Base-by-base conservation (phyloP, 2,329 filamentous ascomycete species). In the Trichoderma semiorbis region DNA sequence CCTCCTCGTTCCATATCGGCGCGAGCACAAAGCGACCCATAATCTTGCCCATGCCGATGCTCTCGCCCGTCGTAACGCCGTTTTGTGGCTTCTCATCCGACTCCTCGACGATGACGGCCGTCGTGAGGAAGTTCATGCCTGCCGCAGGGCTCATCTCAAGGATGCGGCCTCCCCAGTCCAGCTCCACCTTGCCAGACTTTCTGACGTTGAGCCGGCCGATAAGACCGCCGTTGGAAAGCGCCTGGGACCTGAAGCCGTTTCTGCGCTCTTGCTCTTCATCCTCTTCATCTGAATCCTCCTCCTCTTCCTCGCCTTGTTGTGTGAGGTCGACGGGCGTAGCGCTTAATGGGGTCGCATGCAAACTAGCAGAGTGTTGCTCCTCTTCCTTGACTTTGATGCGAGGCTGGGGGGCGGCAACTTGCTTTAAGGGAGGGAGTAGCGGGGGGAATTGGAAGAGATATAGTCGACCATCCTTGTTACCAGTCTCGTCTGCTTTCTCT, bases 401-500 rank as follows among this genome's bases (percentile, higher is more conserved):
- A 1, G 75, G 60, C 57, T 76, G 73, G 34, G 78, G 74, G 26
- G 77, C 76, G 28, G 77, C 74, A 14, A 76, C 72, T 71, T 74
- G 78, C 73, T 78, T 81, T n/a, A 91, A 81, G 0, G 87, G 86
- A 8, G 89, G 89, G 12, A 91, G 83, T 5, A 90, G 81, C 6
- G 88, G 88, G 53, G 89, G 89, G 74, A 91, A 87, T 75, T 91
- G 89, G 80, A 91, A 91, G 64, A 91, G 83, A 73, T 90, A 91
- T 67, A 91, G 79, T 47, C 87, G 84, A 26, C 89, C 88, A 60
- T 90, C 87, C 74, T 83, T 83, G 78, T 82, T 79, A 61, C 78
- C 74, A 2, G 78, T 78, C 8, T 74, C 78, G 57, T 79, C 77
- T 18, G 73, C 74, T 70, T 77, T 77, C 16, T 77, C 77, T 14